These are phyloP conservation scores for Plasmodium relictum DNA, from an alignment of 169 alveolate species.

Conservation along the genomic window DNA sequence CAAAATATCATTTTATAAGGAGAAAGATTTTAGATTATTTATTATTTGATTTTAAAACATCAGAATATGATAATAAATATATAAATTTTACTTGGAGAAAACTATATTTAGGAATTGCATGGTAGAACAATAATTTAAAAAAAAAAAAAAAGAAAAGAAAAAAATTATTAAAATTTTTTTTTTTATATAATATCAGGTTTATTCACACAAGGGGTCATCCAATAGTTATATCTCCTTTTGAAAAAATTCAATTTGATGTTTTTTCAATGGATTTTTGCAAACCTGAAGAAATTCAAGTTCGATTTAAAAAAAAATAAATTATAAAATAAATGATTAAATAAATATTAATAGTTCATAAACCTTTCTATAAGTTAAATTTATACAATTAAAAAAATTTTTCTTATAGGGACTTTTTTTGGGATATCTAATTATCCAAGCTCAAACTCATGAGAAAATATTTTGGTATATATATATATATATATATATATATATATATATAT, in stretches of 20 bases:
- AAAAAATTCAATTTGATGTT: slow-evolving; percentile 38
- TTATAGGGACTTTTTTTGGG: slow-evolving; percentile 42
- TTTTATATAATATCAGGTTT: slow-evolving; percentile 13
- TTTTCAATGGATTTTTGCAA: slow-evolving; percentile 71
- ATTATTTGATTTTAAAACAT: slow-evolving; percentile 36
- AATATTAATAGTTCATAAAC: neutral
- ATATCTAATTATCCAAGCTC: slow-evolving; percentile 58
- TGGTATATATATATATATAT: slow-evolving; percentile 17
- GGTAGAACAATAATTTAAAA: slow-evolving; percentile 2
- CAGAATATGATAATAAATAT: slow-evolving; percentile 39
- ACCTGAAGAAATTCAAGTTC: slow-evolving; percentile 70
- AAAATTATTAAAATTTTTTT: neutral
- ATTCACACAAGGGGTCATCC: slow-evolving; percentile 73
- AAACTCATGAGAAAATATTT: slow-evolving; percentile 51
- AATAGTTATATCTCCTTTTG: slow-evolving; percentile 43
- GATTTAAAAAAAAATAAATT: slow-evolving; percentile 1
- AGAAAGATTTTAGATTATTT: slow-evolving; percentile 49
- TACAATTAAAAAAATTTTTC: neutral
- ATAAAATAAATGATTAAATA: neutral
- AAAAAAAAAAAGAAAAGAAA: no score
- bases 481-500: neutral
- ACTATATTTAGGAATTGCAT: slow-evolving; percentile 39
- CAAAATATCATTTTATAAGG: slow-evolving; percentile 46
- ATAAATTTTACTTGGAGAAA: slow-evolving; percentile 61
- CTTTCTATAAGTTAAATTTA: neutral